phyloP scores from a whole-genome alignment of 2,329 filamentous ascomycete species.

The Alternaria ventricosa region DNA sequence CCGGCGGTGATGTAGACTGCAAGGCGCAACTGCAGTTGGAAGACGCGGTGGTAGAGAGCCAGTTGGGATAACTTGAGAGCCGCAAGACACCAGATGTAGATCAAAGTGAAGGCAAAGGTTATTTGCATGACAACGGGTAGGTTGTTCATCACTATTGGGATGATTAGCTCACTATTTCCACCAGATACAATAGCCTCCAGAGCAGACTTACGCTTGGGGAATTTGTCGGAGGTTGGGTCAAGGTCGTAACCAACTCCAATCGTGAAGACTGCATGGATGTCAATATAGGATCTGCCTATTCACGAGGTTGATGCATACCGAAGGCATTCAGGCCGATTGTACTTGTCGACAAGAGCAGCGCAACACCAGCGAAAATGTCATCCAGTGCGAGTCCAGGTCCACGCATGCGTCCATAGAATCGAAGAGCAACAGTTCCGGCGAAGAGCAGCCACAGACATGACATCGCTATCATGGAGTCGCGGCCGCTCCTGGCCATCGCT shows the following conservation, averaged over 20 bases:
- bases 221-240: conserved; percentile 13
- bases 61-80: conserved; percentile 29
- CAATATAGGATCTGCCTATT: background rate
- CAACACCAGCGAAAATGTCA: conserved; percentile 22
- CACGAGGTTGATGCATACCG: conserved; percentile 1
- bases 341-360: conserved; percentile 21
- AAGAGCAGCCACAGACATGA: conserved; percentile 25
- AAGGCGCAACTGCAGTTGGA: conserved; percentile 15
- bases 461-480: conserved; percentile 28
- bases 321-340: conserved; percentile 27
- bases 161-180: background rate
- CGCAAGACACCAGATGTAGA: conserved; percentile 30
- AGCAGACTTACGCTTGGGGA: conserved; percentile 17
- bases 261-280: conserved; percentile 16
- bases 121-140: conserved; percentile 30
- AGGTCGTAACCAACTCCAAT: conserved; percentile 28
- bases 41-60: conserved; percentile 26
- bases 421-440: conserved; percentile 16
- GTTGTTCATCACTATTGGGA: conserved; percentile 20
- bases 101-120: conserved; percentile 28
- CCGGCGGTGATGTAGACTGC: conserved; percentile 21
- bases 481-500: conserved; percentile 24
- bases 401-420: conserved; percentile 19
- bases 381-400: conserved; percentile 27
- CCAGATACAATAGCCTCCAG: too few relatives aligned